Evolutionary conservation across 1,284 basidiomycete species (phyloP), one percentile per base, ranked within the genome.

Genomic region (Malassezia yamatoensis): DNA sequence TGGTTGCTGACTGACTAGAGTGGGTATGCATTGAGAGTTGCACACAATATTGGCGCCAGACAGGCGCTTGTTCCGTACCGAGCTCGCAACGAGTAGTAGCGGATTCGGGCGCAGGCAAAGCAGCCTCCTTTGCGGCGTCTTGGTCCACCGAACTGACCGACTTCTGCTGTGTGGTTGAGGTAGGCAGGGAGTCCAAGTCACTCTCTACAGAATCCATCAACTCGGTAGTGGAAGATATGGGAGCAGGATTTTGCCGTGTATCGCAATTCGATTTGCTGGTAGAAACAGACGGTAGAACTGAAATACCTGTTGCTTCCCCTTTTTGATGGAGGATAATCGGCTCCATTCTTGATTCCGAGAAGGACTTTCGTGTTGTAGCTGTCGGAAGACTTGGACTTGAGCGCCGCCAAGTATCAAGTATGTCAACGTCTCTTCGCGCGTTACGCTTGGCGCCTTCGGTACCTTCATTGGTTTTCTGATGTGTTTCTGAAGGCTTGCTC

Each of bases 41-140:
- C 45, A 58, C 55, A 16, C 15, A 5, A 47, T 33, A 58, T 48
- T 58, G 50, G 38, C 49, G 55, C 55, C 55, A 58, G 5, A 58
- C 55, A n/a, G 54, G 54, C 39, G 50, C 38, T 9, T 44, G 38
- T 16, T 58, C 55, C 13, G 12, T 3, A 20, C 15, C 16, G 11
- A 46, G 44, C 44, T 38, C 37, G 21, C 16, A 38, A 10, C 49
- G 33, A 38, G 54, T 42, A 16, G 15, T 11, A 34, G 32, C 16
- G 40, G 53, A 35, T 35, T 54, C 52, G 20, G 37, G 43, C 33
- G 18, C 15, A 12, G 43, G 36, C 20, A 29, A n/a, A n/a, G 29
- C 15, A 44, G 16, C 41, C 15, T 10, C 21, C 15, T 20, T 32
- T 5, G 16, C 40, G 2, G 16, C 16, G 12, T 21, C 41, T 37